Conservation (phyloP, 164 flowering plant species). For the Akebia trifoliata region DNA sequence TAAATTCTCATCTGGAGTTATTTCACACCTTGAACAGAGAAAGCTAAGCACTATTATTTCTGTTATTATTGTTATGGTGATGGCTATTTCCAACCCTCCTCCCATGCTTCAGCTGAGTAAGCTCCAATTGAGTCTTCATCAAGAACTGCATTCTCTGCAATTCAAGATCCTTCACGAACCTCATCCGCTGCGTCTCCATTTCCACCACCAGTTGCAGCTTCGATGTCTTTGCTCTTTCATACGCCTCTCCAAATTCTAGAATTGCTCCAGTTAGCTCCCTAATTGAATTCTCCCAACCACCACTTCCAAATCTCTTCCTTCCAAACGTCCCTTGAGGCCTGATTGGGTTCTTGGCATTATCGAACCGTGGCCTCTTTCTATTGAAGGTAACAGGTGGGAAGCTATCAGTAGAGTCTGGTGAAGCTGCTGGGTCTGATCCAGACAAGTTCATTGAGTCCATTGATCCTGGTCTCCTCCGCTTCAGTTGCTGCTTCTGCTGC, state of each 20-base stretch:
- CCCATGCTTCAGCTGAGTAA: constrained; percentile 54
- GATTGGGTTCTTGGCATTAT: constrained; percentile 8
- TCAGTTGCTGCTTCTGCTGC: constrained; percentile 11
- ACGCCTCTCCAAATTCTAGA: constrained; percentile 66
- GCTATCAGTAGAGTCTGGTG: constrained; percentile 48
- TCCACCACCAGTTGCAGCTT: constrained; percentile 78
- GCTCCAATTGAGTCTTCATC: constrained; percentile 78
- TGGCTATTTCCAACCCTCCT: constrained; percentile 20
- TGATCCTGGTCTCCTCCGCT: background rate
- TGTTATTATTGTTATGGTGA: constrained; percentile 24
- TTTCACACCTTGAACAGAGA: background rate
- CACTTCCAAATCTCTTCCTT: background rate
- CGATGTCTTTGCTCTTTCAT: constrained; percentile 67
- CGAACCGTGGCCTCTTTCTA: constrained; percentile 28
- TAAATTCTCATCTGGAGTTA: background rate
- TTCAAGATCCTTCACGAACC: constrained; percentile 75
- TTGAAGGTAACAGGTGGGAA: constrained; percentile 32
- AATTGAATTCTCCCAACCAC: constrained; percentile 41
- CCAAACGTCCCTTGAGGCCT: background rate
- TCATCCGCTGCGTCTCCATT: constrained; percentile 92
- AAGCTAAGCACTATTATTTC: constrained; percentile 34
- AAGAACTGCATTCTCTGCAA: constrained; percentile 91
- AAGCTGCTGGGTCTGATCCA: constrained; percentile 21
- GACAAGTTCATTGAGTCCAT: constrained; percentile 25
- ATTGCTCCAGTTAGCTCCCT: constrained; percentile 63